Conservation (phyloP, 805 yeast species). For the Candida odintsovae region DNA sequence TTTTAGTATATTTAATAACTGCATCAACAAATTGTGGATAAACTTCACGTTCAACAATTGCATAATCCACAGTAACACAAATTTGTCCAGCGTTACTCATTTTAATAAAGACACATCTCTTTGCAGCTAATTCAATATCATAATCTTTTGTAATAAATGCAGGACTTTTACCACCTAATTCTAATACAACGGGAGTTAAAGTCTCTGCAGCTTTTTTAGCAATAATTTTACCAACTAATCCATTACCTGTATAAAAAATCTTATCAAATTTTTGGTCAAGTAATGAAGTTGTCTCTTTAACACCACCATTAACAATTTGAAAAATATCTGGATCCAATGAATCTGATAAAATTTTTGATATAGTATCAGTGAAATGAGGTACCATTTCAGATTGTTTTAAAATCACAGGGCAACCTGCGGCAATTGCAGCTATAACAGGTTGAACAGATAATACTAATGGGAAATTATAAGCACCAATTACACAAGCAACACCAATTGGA, state of each 20-base stretch:
- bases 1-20: conserved; percentile 33
- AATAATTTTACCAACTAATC: conserved; percentile 68
- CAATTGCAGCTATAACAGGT: conserved; percentile 74
- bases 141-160: conserved; percentile 55
- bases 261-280: conserved; percentile 66
- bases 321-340: conserved; percentile 54
- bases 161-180: conserved; percentile 93
- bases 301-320: conserved; percentile 66
- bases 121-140: conserved; percentile 41
- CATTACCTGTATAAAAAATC: conserved; percentile 82
- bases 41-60: conserved; percentile 55
- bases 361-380: conserved; percentile 51
- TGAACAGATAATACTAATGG: conserved; percentile 60
- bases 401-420: conserved; percentile 76
- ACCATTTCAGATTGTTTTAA: conserved; percentile 50
- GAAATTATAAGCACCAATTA: conserved; percentile 78
- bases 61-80: conserved; percentile 85
- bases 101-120: conserved; percentile 73
- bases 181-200: conserved; percentile 75
- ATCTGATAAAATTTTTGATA: conserved; percentile 48
- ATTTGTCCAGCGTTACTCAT: conserved; percentile 84
- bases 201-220: conserved; percentile 79
- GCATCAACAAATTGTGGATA: conserved; percentile 45
- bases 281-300: conserved; percentile 55
- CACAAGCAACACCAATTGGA: conserved; percentile 61